These are phyloP conservation scores for Neurospora sp. DNA, from an alignment of 495 filamentous ascomycete species.

Conservation along the genomic window DNA sequence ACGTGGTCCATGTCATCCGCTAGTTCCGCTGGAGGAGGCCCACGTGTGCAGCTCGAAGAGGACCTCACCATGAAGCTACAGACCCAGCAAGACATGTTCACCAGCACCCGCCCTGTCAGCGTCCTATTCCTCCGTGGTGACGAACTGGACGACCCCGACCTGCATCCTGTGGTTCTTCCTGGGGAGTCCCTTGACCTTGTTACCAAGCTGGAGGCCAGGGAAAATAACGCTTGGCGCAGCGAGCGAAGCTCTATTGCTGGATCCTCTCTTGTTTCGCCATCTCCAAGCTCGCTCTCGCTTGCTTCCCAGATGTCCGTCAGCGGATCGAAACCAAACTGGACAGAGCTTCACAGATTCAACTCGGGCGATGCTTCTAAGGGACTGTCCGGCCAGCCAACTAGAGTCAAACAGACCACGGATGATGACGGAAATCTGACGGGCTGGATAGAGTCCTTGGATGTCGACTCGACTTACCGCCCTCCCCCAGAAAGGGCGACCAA, in stretches of 20 bases:
- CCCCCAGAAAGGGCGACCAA: slow-evolving; percentile 62
- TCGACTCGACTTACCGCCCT: slow-evolving; percentile 76
- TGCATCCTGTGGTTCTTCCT: slow-evolving; percentile 66
- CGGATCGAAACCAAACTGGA: slow-evolving; percentile 37
- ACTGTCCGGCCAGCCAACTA: slow-evolving; percentile 41
- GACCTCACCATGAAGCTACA: slow-evolving; percentile 79
- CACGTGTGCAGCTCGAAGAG: slow-evolving; percentile 65
- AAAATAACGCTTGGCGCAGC: slow-evolving; percentile 46
- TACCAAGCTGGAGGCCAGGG: slow-evolving; percentile 46
- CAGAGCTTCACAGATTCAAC: slow-evolving; percentile 33
- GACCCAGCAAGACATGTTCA: slow-evolving; percentile 91
- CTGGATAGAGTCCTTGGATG: slow-evolving; percentile 85
- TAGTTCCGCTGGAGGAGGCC: slow-evolving; percentile 50
- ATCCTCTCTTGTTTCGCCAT: slow-evolving; percentile 63
- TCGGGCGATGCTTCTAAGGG: slow-evolving; percentile 27
- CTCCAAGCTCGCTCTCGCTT: slow-evolving; percentile 52
- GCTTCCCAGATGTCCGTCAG: slow-evolving; percentile 38
- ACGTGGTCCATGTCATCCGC: slow-evolving; percentile 95
- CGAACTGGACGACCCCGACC: slow-evolving; percentile 79
- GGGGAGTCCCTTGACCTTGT: slow-evolving; percentile 52
- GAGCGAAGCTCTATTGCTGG: slow-evolving; percentile 40
- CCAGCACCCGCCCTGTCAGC: slow-evolving; percentile 77
- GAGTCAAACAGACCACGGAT: slow-evolving; percentile 31
- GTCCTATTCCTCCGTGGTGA: slow-evolving; percentile 74
- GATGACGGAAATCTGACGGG: slow-evolving; percentile 51